Evolutionary conservation across 106 monocot species (phyloP).

Genomic region (Xerophyta viscosa): DNA sequence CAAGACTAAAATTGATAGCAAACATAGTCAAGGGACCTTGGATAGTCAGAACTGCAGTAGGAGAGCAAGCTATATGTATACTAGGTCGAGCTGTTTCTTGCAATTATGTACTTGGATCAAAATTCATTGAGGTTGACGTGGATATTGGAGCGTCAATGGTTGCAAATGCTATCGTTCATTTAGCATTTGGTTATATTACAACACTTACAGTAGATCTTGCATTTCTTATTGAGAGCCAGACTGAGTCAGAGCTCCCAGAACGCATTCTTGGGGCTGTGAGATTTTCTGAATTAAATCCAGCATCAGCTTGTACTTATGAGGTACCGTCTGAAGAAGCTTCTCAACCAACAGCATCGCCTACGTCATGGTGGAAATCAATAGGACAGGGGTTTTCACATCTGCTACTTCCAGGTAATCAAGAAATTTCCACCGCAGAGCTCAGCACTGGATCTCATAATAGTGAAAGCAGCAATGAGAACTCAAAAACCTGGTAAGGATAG

Average conservation of each 20-base stretch:
- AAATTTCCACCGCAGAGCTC: constrained; percentile 10
- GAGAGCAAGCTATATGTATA: constrained; percentile 92
- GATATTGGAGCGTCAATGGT: constrained; percentile 86
- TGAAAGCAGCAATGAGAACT: constrained; percentile 8
- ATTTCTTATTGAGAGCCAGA: constrained; percentile 86
- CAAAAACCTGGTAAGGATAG: constrained; percentile 18
- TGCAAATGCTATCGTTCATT: constrained; percentile 92
- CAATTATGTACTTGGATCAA: constrained; percentile 54
- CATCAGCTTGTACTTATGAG: constrained; percentile 55
- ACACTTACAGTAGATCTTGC: constrained; percentile 88
- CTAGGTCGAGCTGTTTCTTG: constrained; percentile 75
- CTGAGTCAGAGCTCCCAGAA: constrained; percentile 80
- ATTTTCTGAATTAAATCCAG: constrained; percentile 65
- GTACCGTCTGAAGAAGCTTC: constrained; percentile 33
- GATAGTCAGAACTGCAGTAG: constrained; percentile 91
- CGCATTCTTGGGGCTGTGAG: constrained; percentile 80
- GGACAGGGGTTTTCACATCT: constrained; percentile 54
- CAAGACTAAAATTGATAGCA: constrained; percentile 94
- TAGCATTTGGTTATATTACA: constrained; percentile 80
- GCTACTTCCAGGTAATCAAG: constrained; percentile 37
- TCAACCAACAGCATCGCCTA: constrained; percentile 41
- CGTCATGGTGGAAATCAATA: constrained; percentile 63
- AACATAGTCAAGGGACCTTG: constrained; percentile 88
- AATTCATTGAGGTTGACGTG: constrained; percentile 81
- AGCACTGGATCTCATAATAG: constrained; percentile 25